phyloP scores from a whole-genome alignment of 2,329 filamentous ascomycete genomes.

The Penicillium olsonii region DNA sequence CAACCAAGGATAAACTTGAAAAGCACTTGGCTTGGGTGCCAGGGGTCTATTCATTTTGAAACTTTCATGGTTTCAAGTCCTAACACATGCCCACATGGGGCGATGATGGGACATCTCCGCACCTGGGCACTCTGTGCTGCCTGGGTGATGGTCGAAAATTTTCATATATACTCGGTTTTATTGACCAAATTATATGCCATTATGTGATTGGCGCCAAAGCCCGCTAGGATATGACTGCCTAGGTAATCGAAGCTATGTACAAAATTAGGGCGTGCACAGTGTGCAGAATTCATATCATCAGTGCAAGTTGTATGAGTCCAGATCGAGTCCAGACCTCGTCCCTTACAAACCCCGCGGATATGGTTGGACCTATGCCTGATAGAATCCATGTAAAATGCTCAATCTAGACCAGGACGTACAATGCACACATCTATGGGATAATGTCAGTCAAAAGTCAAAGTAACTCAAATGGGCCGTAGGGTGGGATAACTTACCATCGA shows the following conservation, averaged over 20 bases:
- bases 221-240: background rate
- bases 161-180: no score
- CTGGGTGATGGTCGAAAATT: no score
- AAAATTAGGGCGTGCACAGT: background rate
- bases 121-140: no score
- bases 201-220: background rate
- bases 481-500: conserved; percentile 63
- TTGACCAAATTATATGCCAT: background rate
- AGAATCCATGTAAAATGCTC: background rate
- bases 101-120: no score
- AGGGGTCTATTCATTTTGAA: no score
- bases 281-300: background rate
- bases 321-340: conserved; percentile 2
- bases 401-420: conserved; percentile 55
- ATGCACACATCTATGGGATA: conserved; percentile 55
- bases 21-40: no score
- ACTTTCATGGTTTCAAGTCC: no score
- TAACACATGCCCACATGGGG: no score
- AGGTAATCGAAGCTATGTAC: conserved; percentile 6
- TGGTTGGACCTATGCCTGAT: background rate
- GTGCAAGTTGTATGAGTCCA: background rate
- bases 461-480: background rate
- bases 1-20: no score
- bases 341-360: background rate
- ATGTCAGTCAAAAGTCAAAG: background rate